A percentile compares a stretch with the other conserved stretches of the same genome.
Evolutionary conservation across 805 yeast genomes (phyloP).

Genomic region (Diddensiella santjacobensis): DNA sequence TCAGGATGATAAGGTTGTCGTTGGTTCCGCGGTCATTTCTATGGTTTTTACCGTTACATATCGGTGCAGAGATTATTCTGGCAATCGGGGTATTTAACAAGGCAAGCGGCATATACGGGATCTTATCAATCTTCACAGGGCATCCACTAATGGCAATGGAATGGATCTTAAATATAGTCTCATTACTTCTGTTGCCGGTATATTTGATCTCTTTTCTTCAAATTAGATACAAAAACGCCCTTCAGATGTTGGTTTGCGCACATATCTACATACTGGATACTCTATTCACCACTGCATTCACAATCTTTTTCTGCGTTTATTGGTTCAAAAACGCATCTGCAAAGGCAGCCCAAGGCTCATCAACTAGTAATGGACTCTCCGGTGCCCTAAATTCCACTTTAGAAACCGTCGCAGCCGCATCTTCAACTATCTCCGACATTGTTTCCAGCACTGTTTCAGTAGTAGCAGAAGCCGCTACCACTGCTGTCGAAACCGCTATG

Average conservation of each 20-base stretch:
- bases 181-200: slow-evolving; percentile 59
- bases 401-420: slow-evolving; percentile 1
- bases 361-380: not conserved
- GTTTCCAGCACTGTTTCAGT: slow-evolving; percentile 4
- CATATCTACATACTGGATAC: slow-evolving; percentile 67
- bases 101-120: slow-evolving; percentile 84
- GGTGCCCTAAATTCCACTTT: not conserved
- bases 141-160: slow-evolving; percentile 81
- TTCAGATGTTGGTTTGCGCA: slow-evolving; percentile 60
- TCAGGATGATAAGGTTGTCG: slow-evolving; percentile 9
- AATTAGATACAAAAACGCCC: slow-evolving; percentile 52
- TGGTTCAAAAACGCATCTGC: slow-evolving; percentile 54
- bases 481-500: slow-evolving; percentile 4
- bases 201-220: slow-evolving; percentile 55
- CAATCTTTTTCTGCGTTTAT: slow-evolving; percentile 64
- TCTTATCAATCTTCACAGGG: slow-evolving; percentile 78
- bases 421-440: not conserved
- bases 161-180: slow-evolving; percentile 70
- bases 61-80: slow-evolving; percentile 80
- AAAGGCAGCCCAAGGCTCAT: not conserved
- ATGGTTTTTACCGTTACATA: slow-evolving; percentile 70
- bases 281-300: slow-evolving; percentile 59
- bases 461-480: slow-evolving; percentile 5
- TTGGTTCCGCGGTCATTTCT: slow-evolving; percentile 50
- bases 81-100: slow-evolving; percentile 79